These are phyloP conservation scores for Brassica incana DNA, from an alignment of 345 rosid species.

Conservation along the genomic window DNA sequence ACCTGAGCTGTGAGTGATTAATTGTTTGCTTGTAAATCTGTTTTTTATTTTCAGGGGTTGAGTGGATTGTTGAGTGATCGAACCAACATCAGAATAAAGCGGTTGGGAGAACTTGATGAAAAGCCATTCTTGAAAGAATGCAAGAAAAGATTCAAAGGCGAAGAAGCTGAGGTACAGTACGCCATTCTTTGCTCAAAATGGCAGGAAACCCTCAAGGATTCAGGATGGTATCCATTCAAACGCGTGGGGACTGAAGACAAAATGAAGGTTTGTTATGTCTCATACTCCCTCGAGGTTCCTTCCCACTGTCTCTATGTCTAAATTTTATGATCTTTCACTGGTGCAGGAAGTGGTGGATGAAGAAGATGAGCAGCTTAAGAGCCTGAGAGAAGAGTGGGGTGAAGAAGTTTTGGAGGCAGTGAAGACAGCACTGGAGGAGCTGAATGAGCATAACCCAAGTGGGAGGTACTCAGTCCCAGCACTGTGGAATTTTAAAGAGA, in stretches of 20 bases:
- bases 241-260: slow-evolving; percentile 41
- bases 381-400: slow-evolving; percentile 66
- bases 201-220: slow-evolving; percentile 64
- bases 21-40: neutral
- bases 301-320: neutral
- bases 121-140: slow-evolving; percentile 59
- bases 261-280: slow-evolving; percentile 18
- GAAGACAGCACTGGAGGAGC: slow-evolving; percentile 61
- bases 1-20: slow-evolving; percentile 3
- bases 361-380: slow-evolving; percentile 61
- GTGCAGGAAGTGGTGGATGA: slow-evolving; percentile 70
- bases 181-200: slow-evolving; percentile 59
- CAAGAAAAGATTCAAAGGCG: slow-evolving; percentile 46
- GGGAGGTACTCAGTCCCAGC: slow-evolving; percentile 59
- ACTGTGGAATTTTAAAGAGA: slow-evolving; percentile 69
- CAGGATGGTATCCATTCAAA: slow-evolving; percentile 73
- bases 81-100: slow-evolving; percentile 57
- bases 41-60: slow-evolving; percentile 48
- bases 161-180: slow-evolving; percentile 57
- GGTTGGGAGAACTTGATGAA: slow-evolving; percentile 77
- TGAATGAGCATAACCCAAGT: slow-evolving; percentile 73
- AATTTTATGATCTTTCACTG: neutral
- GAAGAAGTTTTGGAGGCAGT: slow-evolving; percentile 57
- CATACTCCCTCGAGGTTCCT: neutral
- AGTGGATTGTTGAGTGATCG: slow-evolving; percentile 40